These are phyloP conservation scores for Diospyros lotus DNA, from an alignment of 148 eudicot species.

Conservation along the genomic window DNA sequence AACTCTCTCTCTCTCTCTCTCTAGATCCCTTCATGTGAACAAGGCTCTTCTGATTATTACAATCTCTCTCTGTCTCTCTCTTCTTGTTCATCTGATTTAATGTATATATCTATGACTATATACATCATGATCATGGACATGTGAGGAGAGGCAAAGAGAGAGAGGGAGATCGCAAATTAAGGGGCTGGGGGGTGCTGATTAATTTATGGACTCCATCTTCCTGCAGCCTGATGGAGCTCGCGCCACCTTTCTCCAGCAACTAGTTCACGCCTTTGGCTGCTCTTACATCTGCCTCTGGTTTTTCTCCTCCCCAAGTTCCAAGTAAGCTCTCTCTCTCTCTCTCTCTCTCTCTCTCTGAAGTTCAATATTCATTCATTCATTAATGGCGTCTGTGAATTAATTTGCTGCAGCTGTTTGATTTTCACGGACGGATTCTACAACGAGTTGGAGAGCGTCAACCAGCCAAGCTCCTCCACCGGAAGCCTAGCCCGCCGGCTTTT, in stretches of 20 bases:
- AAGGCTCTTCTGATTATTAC: background rate
- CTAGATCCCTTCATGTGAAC: background rate
- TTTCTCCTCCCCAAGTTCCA: conserved; percentile 30
- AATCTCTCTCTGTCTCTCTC: background rate
- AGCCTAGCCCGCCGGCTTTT: conserved; percentile 37
- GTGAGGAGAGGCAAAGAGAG: background rate
- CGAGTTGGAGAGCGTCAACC: conserved; percentile 20
- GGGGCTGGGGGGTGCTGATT: too few species aligned
- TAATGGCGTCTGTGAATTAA: background rate
- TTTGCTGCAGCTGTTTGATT: conserved; percentile 41
- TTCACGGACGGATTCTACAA: conserved; percentile 50
- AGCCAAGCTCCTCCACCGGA: conserved; percentile 45
- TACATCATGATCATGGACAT: background rate
- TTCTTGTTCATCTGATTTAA: background rate
- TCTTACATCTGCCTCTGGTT: conserved; percentile 80
- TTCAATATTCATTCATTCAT: background rate
- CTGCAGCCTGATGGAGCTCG: conserved; percentile 43
- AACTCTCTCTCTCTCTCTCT: background rate
- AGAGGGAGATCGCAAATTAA: background rate
- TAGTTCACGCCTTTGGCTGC: conserved; percentile 45
- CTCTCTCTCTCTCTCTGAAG: background rate
- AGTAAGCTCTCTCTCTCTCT: background rate
- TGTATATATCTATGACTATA: too few species aligned
- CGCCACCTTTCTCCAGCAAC: conserved; percentile 29
- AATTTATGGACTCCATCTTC: conserved; percentile 64